Conservation (phyloP, 2,329 filamentous ascomycete species). For the Penicillium sp. region DNA sequence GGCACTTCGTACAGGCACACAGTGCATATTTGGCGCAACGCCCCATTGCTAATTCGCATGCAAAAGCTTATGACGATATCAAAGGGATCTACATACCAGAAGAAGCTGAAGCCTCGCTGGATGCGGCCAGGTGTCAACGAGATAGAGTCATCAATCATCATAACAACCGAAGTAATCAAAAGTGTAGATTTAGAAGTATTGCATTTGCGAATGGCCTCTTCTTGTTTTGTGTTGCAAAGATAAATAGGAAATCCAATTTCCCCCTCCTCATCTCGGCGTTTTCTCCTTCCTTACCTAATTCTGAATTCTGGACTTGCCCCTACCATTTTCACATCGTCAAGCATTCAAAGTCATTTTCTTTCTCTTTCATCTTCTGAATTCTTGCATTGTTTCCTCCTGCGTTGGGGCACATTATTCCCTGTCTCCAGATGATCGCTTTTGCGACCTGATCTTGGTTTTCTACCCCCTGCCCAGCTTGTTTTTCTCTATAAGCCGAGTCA, state of each 20-base stretch:
- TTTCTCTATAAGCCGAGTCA: not conserved
- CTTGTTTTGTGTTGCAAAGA: not conserved
- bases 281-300: constrained; percentile 20
- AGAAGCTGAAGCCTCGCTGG: constrained; percentile 11
- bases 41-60: not conserved
- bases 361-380: not conserved
- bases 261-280: constrained; percentile 5
- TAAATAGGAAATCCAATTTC: not conserved
- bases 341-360: not conserved
- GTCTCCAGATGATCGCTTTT: constrained; percentile 2
- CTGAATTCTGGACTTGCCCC: constrained; percentile 10
- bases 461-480: constrained; percentile 3
- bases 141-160: constrained; percentile 3
- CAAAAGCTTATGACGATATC: constrained; percentile 16
- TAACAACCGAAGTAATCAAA: not conserved
- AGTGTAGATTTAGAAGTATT: not conserved
- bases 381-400: not conserved
- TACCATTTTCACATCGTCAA: constrained; percentile 4
- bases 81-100: constrained; percentile 26
- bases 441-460: not conserved
- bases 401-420: not conserved
- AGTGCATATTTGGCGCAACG: constrained; percentile 1
- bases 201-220: not conserved
- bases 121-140: constrained; percentile 19
- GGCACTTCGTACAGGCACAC: not conserved